These are phyloP conservation scores for Hapsidospora chrysogenum DNA, from an alignment of 495 filamentous ascomycete species.

Conservation along the genomic window DNA sequence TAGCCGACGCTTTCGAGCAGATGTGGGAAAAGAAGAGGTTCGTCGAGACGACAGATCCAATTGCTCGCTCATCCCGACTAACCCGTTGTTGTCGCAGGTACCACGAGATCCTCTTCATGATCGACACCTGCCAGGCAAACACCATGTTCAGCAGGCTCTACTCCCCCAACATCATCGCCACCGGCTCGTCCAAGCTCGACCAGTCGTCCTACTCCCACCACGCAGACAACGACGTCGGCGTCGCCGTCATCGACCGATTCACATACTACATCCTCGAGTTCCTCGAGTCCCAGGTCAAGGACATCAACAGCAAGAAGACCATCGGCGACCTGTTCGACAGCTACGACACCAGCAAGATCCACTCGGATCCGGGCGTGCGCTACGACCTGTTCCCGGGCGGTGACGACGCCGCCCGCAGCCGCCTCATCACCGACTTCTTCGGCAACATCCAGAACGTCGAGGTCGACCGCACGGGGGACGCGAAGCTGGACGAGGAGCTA, in stretches of 20 bases:
- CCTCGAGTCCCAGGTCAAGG: slow-evolving; percentile 75
- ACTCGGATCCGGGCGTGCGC: slow-evolving; percentile 76
- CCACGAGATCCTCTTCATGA: slow-evolving; percentile 97
- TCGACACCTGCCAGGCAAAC: slow-evolving; percentile 98
- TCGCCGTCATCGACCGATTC: slow-evolving; percentile 95
- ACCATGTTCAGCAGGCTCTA: slow-evolving; percentile 98
- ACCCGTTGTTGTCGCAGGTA: slow-evolving; percentile 29
- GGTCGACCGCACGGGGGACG: slow-evolving; percentile 43
- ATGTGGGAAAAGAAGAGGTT: slow-evolving; percentile 99
- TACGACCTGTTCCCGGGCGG: slow-evolving; percentile 85
- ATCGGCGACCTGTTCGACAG: slow-evolving; percentile 89
- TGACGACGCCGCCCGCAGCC: slow-evolving; percentile 50
- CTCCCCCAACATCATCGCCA: slow-evolving; percentile 91
- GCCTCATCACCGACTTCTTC: slow-evolving; percentile 88
- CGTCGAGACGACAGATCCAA: no score
- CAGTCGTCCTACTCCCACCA: slow-evolving; percentile 93
- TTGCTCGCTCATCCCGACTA: not conserved
- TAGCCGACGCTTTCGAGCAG: slow-evolving; percentile 96
- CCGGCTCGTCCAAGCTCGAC: slow-evolving; percentile 82
- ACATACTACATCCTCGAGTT: slow-evolving; percentile 98
- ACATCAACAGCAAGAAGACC: slow-evolving; percentile 66
- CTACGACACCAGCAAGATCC: slow-evolving; percentile 89
- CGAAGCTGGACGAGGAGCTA: slow-evolving; percentile 58
- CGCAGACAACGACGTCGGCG: slow-evolving; percentile 89
- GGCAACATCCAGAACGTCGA: slow-evolving; percentile 96